phyloP scores from a whole-genome alignment of 2,329 filamentous ascomycete genomes.

The Fusarium sp. region DNA sequence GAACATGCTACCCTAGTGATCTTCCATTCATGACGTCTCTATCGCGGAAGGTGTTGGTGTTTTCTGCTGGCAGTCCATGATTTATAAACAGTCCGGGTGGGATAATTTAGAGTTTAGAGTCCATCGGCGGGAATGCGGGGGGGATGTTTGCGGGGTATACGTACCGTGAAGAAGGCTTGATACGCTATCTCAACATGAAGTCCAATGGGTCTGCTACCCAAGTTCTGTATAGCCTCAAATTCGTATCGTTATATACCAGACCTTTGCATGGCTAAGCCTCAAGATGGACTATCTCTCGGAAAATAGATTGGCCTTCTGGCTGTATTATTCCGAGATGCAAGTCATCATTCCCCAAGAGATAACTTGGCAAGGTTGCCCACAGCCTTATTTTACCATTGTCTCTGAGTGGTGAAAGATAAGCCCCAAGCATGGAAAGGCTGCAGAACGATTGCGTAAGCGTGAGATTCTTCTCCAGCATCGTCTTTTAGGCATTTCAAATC shows the following conservation, averaged over 20 bases:
- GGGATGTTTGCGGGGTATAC: neutral
- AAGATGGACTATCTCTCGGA: accelerated
- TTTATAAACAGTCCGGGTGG: neutral
- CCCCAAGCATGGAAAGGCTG: neutral
- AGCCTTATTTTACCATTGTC: neutral
- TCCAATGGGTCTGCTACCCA: accelerated
- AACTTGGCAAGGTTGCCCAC: neutral
- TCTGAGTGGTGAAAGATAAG: neutral
- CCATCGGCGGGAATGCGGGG: neutral
- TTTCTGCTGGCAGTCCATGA: neutral
- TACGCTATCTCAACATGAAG: too few relatives aligned
- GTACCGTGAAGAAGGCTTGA: neutral
- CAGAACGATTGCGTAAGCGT: neutral
- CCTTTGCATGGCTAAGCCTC: accelerated
- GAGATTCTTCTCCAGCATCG: neutral
- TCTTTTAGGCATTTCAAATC: accelerated
- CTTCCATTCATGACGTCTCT: accelerated
- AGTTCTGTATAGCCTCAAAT: neutral
- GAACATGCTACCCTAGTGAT: too few relatives aligned
- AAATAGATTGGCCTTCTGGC: too few relatives aligned
- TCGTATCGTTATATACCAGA: too few relatives aligned
- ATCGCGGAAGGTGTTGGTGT: accelerated
- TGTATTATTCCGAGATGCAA: neutral
- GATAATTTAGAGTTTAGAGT: neutral
- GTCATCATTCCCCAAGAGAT: too few relatives aligned